Conservation (phyloP, 176 grass and related monocot species). For the Oryza coarctata region DNA sequence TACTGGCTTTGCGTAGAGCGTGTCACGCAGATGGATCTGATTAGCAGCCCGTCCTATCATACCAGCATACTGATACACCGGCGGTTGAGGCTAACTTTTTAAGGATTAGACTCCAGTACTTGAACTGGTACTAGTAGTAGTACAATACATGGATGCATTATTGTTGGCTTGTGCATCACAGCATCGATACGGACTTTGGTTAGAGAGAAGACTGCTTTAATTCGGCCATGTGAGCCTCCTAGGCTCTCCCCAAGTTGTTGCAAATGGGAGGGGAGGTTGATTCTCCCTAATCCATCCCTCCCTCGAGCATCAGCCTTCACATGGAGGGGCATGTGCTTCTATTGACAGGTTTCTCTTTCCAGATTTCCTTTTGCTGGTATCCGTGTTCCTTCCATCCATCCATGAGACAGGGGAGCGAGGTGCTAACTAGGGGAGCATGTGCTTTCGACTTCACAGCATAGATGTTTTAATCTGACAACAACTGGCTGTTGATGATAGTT, state of each 20-base stretch:
- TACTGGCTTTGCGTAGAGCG: conserved; percentile 5
- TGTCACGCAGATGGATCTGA: conserved; percentile 17
- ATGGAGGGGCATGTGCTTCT: conserved; percentile 51
- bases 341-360: conserved; percentile 36
- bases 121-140: conserved; percentile 1
- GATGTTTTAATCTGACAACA: conserved; percentile 19
- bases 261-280: conserved; percentile 25
- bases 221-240: conserved; percentile 41
- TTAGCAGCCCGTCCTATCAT: conserved; percentile 36
- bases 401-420: not conserved
- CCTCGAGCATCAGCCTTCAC: conserved; percentile 44
- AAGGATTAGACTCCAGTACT: conserved; percentile 34
- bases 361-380: conserved; percentile 34
- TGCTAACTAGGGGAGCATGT: conserved; percentile 27
- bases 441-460: conserved; percentile 22
- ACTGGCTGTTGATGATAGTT: conserved; percentile 26
- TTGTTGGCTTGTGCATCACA: conserved; percentile 26
- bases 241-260: not conserved
- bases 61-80: conserved; percentile 28
- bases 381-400: conserved; percentile 12
- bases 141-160: conserved; percentile 30
- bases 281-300: conserved; percentile 33
- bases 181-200: conserved; percentile 32
- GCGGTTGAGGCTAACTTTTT: conserved; percentile 35
- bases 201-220: conserved; percentile 49